A percentile compares a stretch with the other conserved stretches of the same genome.
Evolutionary conservation across 768 basidiomycete species (phyloP).

Genomic region (Collybia mongolica): DNA sequence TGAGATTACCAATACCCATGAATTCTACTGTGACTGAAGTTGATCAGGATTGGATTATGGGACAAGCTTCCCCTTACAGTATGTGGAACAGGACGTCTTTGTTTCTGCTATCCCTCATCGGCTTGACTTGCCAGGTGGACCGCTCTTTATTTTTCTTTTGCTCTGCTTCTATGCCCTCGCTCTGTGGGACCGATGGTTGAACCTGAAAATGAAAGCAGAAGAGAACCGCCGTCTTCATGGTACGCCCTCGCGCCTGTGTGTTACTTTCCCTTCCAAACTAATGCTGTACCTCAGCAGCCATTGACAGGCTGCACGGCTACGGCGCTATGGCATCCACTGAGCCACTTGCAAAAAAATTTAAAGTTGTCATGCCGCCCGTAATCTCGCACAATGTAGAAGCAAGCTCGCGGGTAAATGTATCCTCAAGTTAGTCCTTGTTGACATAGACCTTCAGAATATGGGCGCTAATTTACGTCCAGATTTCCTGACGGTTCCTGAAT

Average conservation of each 20-base stretch:
- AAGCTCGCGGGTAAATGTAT: too few species aligned
- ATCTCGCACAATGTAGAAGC: too few species aligned
- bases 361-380: too few species aligned
- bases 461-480: too few species aligned
- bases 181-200: conserved; percentile 36
- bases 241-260: neutral
- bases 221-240: conserved; percentile 13
- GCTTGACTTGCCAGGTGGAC: conserved; percentile 13
- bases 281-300: neutral
- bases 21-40: neutral
- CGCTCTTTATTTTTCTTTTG: conserved; percentile 24
- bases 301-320: neutral
- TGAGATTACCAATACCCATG: neutral
- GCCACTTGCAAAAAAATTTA: too few species aligned
- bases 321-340: neutral
- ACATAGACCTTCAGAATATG: too few species aligned
- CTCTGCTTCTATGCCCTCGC: conserved; percentile 33
- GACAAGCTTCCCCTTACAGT: neutral
- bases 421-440: too few species aligned
- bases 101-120: too few species aligned
- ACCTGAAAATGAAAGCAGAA: conserved; percentile 23
- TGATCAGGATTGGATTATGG: neutral
- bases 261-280: neutral
- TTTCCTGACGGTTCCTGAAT: too few species aligned
- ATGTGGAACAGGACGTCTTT: neutral